These are phyloP conservation scores for Candida tammaniensis DNA, from an alignment of 805 yeast genomes.

Conservation along the genomic window DNA sequence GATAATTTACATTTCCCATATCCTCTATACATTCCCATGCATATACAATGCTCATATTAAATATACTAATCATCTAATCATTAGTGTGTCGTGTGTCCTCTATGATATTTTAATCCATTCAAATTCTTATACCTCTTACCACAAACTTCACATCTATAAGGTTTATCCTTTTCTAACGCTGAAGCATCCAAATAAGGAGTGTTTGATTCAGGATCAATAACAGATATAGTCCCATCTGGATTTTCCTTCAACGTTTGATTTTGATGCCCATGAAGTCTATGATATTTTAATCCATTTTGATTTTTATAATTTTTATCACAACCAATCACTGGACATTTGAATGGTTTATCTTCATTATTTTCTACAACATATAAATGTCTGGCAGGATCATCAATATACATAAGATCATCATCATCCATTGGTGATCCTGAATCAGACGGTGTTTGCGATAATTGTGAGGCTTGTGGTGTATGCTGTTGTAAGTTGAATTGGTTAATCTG, in stretches of 20 bases:
- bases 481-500: conserved; percentile 4
- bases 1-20: too few species aligned
- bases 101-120: conserved; percentile 93
- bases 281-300: conserved; percentile 96
- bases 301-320: conserved; percentile 97
- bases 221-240: conserved; percentile 89
- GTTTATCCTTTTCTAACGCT: conserved; percentile 96
- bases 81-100: conserved; percentile 96
- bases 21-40: neutral
- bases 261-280: conserved; percentile 94
- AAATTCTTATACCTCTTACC: conserved; percentile 95
- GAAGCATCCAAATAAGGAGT: conserved; percentile 91
- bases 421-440: conserved; percentile 23
- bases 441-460: conserved; percentile 15
- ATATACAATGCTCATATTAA: too few species aligned
- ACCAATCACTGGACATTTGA: conserved; percentile 96
- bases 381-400: conserved; percentile 96
- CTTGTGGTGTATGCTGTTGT: conserved; percentile 15
- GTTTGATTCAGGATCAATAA: conserved; percentile 87
- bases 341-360: conserved; percentile 89
- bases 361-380: conserved; percentile 91
- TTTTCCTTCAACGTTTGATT: conserved; percentile 88
- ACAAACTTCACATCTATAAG: conserved; percentile 97
- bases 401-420: conserved; percentile 54
- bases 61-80: conserved; percentile 5